phyloP scores from a whole-genome alignment of 352 stramenopile genomes.

The Globisporangium heterothallicum region DNA sequence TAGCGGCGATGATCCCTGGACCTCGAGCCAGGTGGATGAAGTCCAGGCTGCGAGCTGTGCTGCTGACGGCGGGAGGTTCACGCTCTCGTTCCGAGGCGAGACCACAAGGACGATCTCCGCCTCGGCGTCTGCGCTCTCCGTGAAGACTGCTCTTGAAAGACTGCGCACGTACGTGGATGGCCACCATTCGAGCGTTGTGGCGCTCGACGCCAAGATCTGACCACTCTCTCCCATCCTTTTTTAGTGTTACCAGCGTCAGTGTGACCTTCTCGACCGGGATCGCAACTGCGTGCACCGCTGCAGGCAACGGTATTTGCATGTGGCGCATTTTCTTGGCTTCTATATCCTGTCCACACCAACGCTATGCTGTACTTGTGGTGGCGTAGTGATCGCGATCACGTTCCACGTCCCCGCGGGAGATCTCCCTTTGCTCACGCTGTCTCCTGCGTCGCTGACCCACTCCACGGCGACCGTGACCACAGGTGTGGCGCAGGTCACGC shows the following conservation, averaged over 20 bases:
- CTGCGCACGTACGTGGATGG: slow-evolving; percentile 56
- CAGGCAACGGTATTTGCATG: slow-evolving; percentile 31
- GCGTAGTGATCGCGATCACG: slow-evolving; percentile 32
- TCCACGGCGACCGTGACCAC: slow-evolving; percentile 25
- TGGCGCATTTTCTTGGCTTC: neutral
- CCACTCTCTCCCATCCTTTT: neutral
- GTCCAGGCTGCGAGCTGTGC: slow-evolving; percentile 69
- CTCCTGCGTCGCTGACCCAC: slow-evolving; percentile 28
- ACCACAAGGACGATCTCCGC: slow-evolving; percentile 36
- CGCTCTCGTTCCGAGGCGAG: slow-evolving; percentile 70
- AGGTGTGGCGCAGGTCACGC: slow-evolving; percentile 17
- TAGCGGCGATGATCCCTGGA: slow-evolving; percentile 86
- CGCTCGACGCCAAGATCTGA: too few species aligned
- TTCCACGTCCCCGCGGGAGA: slow-evolving; percentile 66
- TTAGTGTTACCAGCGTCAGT: slow-evolving; percentile 45
- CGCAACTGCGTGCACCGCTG: slow-evolving; percentile 29
- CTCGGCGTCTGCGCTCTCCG: slow-evolving; percentile 16
- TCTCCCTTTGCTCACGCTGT: slow-evolving; percentile 42
- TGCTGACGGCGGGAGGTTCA: slow-evolving; percentile 69
- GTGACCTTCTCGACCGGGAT: slow-evolving; percentile 32
- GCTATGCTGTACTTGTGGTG: neutral
- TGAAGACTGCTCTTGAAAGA: slow-evolving; percentile 42
- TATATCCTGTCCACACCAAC: neutral
- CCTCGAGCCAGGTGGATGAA: slow-evolving; percentile 60
- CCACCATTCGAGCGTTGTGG: too few species aligned